phyloP scores from a whole-genome alignment of 2,329 filamentous ascomycete species.

The Myriosclerotinia duriaeana region DNA sequence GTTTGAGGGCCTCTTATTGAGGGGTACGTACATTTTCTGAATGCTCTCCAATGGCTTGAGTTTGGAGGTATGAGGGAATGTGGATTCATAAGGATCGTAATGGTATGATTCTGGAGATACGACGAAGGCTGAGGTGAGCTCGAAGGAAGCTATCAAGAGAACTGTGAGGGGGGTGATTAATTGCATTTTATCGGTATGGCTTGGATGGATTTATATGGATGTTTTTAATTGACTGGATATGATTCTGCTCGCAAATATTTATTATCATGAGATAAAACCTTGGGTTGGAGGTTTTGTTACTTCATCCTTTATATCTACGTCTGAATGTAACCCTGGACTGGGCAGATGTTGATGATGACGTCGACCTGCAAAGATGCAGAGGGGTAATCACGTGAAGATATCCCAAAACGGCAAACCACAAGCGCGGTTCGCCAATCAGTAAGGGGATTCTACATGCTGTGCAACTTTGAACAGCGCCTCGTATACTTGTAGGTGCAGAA shows the following conservation, averaged over 20 bases:
- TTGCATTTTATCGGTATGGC: neutral
- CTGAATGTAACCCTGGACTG: neutral
- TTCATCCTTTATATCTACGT: neutral
- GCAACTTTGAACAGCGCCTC: neutral
- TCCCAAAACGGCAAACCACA: neutral
- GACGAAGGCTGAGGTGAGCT: neutral
- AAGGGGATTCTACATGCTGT: neutral
- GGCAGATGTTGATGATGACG: constrained; percentile 15
- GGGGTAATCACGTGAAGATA: constrained; percentile 14
- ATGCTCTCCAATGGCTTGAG: neutral
- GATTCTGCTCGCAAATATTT: neutral
- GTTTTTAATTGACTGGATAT: neutral
- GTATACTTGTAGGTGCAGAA: neutral
- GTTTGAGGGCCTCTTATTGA: neutral
- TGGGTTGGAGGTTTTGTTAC: neutral
- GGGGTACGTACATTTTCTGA: neutral
- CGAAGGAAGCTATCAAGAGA: neutral
- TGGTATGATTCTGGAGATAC: constrained; percentile 5
- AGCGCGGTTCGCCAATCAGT: neutral
- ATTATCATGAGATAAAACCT: neutral
- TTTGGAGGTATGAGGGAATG: neutral
- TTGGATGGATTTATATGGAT: neutral
- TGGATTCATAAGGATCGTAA: neutral
- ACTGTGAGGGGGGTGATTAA: neutral
- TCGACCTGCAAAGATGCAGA: constrained; percentile 1